Percentiles rank a stretch among this genome's conserved stretches.
Evolutionary conservation across 495 filamentous ascomycete species (phyloP).

Genomic region (Podospora australis): DNA sequence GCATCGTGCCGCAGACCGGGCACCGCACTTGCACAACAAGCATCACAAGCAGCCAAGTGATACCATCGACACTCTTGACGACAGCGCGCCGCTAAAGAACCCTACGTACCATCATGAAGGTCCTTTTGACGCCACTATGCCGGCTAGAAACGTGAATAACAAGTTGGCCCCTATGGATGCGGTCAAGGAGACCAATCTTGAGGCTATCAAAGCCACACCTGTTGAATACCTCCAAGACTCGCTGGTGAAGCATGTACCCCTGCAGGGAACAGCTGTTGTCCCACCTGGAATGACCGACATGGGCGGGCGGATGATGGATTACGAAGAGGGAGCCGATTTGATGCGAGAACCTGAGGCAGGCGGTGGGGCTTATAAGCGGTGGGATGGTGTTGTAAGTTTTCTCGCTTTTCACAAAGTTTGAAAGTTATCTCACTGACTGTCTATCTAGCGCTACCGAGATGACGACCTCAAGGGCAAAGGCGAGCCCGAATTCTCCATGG

Average conservation of each 20-base stretch:
- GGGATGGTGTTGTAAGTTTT: slow-evolving; percentile 56
- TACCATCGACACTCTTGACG: slow-evolving; percentile 73
- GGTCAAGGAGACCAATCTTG: slow-evolving; percentile 61
- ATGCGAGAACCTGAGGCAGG: slow-evolving; percentile 59
- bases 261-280: slow-evolving; percentile 74
- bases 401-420: neutral
- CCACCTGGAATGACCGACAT: slow-evolving; percentile 64
- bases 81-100: slow-evolving; percentile 39
- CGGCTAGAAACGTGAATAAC: slow-evolving; percentile 60
- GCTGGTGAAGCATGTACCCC: slow-evolving; percentile 66
- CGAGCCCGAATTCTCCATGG: slow-evolving; percentile 65
- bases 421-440: slow-evolving; percentile 4
- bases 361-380: slow-evolving; percentile 60
- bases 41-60: slow-evolving; percentile 63
- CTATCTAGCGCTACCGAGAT: slow-evolving; percentile 55
- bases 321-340: slow-evolving; percentile 80
- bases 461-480: slow-evolving; percentile 76
- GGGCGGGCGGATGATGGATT: slow-evolving; percentile 64
- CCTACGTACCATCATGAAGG: slow-evolving; percentile 82
- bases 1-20: slow-evolving; percentile 52
- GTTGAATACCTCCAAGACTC: slow-evolving; percentile 70
- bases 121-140: slow-evolving; percentile 78
- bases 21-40: slow-evolving; percentile 49
- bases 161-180: slow-evolving; percentile 70
- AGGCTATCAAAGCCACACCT: slow-evolving; percentile 79